Evolutionary conservation across 1,284 basidiomycete genomes (phyloP).

Genomic region (Ustilago xerochloae): DNA sequence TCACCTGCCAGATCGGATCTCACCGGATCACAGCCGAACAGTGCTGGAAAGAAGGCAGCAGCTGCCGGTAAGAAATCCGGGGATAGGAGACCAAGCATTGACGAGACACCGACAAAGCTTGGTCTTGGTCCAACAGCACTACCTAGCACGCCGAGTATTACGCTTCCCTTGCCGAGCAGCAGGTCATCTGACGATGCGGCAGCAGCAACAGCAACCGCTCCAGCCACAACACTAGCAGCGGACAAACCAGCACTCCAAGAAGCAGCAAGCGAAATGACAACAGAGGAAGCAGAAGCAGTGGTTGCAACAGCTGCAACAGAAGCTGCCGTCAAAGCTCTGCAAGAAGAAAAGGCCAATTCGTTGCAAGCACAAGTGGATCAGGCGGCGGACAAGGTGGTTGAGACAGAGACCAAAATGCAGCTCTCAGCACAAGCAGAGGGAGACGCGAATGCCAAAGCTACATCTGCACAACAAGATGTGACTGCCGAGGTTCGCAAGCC

Average conservation of each 20-base stretch:
- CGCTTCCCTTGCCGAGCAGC: conserved; percentile 12
- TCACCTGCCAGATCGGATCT: too few relatives aligned
- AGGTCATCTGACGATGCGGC: not conserved
- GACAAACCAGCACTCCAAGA: conserved; percentile 1
- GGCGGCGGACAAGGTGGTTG: conserved; percentile 32
- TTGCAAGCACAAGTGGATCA: conserved; percentile 21
- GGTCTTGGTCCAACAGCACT: conserved; percentile 12
- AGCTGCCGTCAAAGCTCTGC: conserved; percentile 38
- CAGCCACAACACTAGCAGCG: not conserved
- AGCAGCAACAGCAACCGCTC: not conserved
- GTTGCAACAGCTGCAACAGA: conserved; percentile 40
- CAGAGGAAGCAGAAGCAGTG: conserved; percentile 39
- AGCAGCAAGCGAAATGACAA: conserved; percentile 33
- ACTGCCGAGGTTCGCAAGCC: not conserved
- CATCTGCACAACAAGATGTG: not conserved
- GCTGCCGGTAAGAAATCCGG: conserved; percentile 14
- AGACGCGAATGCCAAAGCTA: not conserved
- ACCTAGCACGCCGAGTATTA: conserved; percentile 28
- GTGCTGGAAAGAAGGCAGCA: conserved; percentile 11
- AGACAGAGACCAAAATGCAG: conserved; percentile 39
- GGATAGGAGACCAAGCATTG: conserved; percentile 29
- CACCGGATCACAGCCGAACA: conserved; percentile 19
- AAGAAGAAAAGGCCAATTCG: conserved; percentile 22
- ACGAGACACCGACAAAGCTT: conserved; percentile 33
- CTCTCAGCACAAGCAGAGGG: conserved; percentile 39